phyloP scores from a whole-genome alignment of 2,329 filamentous ascomycete species.

The Xylariaceae sp. region DNA sequence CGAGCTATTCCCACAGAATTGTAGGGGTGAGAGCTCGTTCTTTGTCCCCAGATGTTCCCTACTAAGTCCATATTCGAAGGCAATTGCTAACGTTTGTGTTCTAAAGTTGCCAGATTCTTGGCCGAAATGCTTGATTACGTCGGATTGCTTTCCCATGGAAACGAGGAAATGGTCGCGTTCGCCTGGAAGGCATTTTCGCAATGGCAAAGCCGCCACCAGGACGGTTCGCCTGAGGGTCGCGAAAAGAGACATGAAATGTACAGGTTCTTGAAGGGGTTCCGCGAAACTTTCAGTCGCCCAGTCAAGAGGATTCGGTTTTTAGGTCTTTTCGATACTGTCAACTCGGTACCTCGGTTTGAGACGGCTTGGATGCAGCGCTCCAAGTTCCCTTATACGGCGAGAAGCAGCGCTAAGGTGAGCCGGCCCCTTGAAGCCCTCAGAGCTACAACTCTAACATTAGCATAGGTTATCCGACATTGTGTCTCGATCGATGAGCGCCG shows the following conservation, averaged over 20 bases:
- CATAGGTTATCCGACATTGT: slow-evolving; percentile 67
- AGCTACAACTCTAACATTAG: not conserved
- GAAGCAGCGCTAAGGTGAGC: slow-evolving; percentile 57
- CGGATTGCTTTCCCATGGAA: slow-evolving; percentile 79
- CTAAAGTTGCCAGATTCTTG: slow-evolving; percentile 69
- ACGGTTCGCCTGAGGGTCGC: slow-evolving; percentile 51
- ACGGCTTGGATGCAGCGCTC: slow-evolving; percentile 78
- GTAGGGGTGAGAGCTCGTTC: too few relatives aligned
- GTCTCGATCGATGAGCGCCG: slow-evolving; percentile 75
- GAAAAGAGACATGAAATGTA: slow-evolving; percentile 68
- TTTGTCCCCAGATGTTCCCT: too few relatives aligned
- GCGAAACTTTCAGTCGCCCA: slow-evolving; percentile 80
- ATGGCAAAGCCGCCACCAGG: slow-evolving; percentile 68
- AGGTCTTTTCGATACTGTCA: slow-evolving; percentile 83
- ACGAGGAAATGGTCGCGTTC: slow-evolving; percentile 84
- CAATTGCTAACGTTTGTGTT: slow-evolving; percentile 5
- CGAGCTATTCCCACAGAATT: too few relatives aligned
- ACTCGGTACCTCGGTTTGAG: slow-evolving; percentile 80
- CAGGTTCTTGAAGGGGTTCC: slow-evolving; percentile 77
- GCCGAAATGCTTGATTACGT: slow-evolving; percentile 88
- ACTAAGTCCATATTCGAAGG: not conserved
- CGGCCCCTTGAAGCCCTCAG: not conserved
- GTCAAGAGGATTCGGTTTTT: slow-evolving; percentile 77
- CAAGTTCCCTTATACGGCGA: slow-evolving; percentile 74
- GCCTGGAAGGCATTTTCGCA: slow-evolving; percentile 83